These are phyloP conservation scores for Metschnikowia cubensis DNA, from an alignment of 805 yeast species.

Conservation along the genomic window DNA sequence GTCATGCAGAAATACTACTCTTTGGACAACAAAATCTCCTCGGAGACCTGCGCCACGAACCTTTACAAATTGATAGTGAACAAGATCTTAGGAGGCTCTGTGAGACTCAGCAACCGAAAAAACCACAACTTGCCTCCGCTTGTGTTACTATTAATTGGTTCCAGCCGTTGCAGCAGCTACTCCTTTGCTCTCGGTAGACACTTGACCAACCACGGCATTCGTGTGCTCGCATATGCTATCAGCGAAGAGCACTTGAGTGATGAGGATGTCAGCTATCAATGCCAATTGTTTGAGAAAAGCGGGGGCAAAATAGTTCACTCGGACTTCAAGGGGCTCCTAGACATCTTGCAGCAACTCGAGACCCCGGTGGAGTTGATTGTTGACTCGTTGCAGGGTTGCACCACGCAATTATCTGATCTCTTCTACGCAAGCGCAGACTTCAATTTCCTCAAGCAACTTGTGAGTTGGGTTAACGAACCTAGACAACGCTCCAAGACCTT, in stretches of 20 bases:
- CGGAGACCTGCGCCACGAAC: conserved; percentile 69
- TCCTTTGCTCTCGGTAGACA: conserved; percentile 80
- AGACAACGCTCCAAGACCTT: conserved; percentile 42
- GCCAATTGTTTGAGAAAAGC: conserved; percentile 49
- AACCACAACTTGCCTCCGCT: conserved; percentile 81
- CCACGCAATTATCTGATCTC: conserved; percentile 61
- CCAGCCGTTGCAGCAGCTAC: conserved; percentile 67
- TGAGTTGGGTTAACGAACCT: conserved; percentile 63
- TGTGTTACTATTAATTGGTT: conserved; percentile 68
- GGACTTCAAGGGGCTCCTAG: conserved; percentile 32
- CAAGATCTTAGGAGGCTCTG: conserved; percentile 61
- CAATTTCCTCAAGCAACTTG: conserved; percentile 39
- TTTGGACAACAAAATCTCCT: conserved; percentile 43
- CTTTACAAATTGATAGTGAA: conserved; percentile 55
- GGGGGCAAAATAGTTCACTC: conserved; percentile 64
- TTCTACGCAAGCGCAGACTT: conserved; percentile 37
- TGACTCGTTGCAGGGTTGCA: conserved; percentile 85
- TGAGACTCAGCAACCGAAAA: conserved; percentile 51
- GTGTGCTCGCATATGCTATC: conserved; percentile 53
- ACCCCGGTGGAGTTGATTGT: conserved; percentile 75
- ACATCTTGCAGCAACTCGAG: conserved; percentile 45
- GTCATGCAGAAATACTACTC: conserved; percentile 48
- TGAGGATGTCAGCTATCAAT: conserved; percentile 45
- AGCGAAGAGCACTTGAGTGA: conserved; percentile 35
- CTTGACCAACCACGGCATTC: conserved; percentile 65